Conservation (phyloP, 2,329 filamentous ascomycete genomes). For the Pseudonectria buxi region DNA sequence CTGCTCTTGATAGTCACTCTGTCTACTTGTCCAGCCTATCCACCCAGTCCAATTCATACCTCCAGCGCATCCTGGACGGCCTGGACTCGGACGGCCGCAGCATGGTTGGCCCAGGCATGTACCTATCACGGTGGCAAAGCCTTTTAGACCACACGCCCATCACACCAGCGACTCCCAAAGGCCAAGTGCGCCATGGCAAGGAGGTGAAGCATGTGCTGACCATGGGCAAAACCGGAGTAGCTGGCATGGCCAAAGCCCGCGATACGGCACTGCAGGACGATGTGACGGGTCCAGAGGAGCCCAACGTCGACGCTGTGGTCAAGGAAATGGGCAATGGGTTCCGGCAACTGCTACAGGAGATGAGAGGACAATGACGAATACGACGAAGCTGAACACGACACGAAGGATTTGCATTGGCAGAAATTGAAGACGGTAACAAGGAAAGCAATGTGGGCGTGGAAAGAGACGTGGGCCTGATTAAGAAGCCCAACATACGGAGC, state of each 20-base stretch:
- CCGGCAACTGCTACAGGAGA: constrained; percentile 24
- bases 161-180: constrained; percentile 49
- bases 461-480: too few relatives aligned
- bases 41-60: constrained; percentile 44
- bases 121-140: constrained; percentile 64
- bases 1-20: constrained; percentile 53
- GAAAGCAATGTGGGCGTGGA: too few relatives aligned
- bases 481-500: too few relatives aligned
- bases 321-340: constrained; percentile 34
- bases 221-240: constrained; percentile 37
- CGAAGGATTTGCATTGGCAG: too few relatives aligned
- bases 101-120: constrained; percentile 61
- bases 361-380: constrained; percentile 2
- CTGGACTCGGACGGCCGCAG: constrained; percentile 23
- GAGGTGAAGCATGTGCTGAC: constrained; percentile 41
- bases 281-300: constrained; percentile 28
- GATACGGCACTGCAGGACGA: constrained; percentile 24
- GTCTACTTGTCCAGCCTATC: constrained; percentile 52
- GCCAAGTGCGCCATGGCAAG: constrained; percentile 46
- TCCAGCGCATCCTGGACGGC: constrained; percentile 49
- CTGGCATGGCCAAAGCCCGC: constrained; percentile 19
- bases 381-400: too few relatives aligned
- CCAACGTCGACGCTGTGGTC: constrained; percentile 37
- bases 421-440: too few relatives aligned
- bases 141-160: constrained; percentile 64